Evolutionary conservation across 1,139 yeast species (phyloP), one percentile per base, ranked within the genome.

Genomic region (Scheffersomyces titani): DNA sequence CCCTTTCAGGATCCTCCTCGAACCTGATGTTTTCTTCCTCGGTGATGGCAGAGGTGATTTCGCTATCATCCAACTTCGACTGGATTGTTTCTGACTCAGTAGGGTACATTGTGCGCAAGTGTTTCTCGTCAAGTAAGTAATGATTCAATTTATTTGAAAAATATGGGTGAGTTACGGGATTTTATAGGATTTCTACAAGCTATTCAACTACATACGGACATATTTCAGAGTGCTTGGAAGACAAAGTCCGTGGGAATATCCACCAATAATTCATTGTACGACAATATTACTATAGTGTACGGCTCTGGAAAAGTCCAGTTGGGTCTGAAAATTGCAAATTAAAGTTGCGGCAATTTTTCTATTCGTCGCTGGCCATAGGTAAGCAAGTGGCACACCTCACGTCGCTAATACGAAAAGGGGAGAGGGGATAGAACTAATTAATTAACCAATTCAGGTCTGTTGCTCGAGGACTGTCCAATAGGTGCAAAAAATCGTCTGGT

Each of bases 21-120:
- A 57, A 58, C 47, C 52, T 56, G 48, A 57, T 51, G 21, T 49
- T 53, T 19, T 56, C 59, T 36, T 56, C 59, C 13, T 44, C 36
- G n/a, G 57, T 47, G 47, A 46, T 16, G 18, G 49, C 19, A 19
- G 49, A 46, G n/a, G 24, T 46, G n/a, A 20, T 19, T n/a, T 46
- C 49, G 24, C 9, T 46, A 6, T 46, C 49, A n/a, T 46, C 49
- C 49, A 46, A 46, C 16, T 46, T 46, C n/a, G 49, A 46, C 49
- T 20, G 20, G 19, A 46, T 18, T 19, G 49, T 46, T 46, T 46
- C 49, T 6, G 49, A 46, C 5, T 46, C 49, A 46, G 49, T 46
- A 13, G 49, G 49, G 11, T 46, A 46, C 49, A 46, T 46, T 46
- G 49, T n/a, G n/a, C n/a, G n/a, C 16, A 19, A n/a, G n/a, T 5